Base-by-base conservation (phyloP, 1,139 yeast species). In the Geotrichum bryndzae region DNA sequence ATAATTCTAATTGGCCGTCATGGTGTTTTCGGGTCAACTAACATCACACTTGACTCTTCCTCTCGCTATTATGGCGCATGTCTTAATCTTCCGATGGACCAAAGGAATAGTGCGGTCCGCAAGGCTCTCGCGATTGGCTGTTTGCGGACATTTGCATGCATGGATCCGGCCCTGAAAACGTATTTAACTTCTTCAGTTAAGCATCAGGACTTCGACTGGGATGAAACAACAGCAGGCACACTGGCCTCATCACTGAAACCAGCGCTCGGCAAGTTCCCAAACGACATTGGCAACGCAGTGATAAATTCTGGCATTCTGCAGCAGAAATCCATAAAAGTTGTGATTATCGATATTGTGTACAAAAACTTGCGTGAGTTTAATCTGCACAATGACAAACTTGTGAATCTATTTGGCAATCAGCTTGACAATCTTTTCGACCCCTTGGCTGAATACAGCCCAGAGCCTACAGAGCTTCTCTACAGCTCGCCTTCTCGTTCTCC, bases 391-490 rank as follows among this genome's bases (percentile, higher is more conserved):
- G 90, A 92, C 69, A 83, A 80, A 63, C 73, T 92, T 38, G 97
- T 91, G 0, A 86, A 81, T 64, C 72, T 87, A 53, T 74, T 92
- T 31, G 98, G 98, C 0, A 86, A 86, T 56, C 97, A 92, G 73
- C 77, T 90, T 57, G 97, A 91, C 66, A 95, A 88, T 68, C 75
- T 92, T 51, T 92, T 92, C 74, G 96, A 92, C 70, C 97, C 97
- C 0, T 75, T 91, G 59, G 81, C 90, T 8, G 97, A 92, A 72
- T 92, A 92, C 72, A 88, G 96, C 0, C 98, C 98, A 0, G 97
- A 92, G 72, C 84, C 86, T 48, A 83, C 96, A 58, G 91, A 88
- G 65, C 79, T 82, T 60, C 78, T 82, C 0, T 92, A 92, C 70
- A 78, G 71, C 41, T 83, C 85, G 0, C 88, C 89, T 0, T 53